Percentiles rank a stretch among this genome's conserved stretches.
Conservation (phyloP, 2,329 filamentous ascomycete genomes). For the Hymenoscyphus fraxineus region DNA sequence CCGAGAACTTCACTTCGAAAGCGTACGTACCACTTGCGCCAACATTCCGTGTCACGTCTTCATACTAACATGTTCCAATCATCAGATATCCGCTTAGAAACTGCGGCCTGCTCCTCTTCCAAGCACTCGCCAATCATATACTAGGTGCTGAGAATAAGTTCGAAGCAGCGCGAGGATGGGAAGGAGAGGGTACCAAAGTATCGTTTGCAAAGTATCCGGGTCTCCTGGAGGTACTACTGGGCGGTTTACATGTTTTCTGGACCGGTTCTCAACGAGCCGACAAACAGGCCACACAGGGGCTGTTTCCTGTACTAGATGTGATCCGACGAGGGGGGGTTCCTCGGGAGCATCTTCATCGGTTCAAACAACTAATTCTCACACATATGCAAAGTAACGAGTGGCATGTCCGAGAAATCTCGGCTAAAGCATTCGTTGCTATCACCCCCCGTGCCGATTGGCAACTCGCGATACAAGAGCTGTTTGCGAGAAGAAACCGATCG, state of each 20-base stretch:
- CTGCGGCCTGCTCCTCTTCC: slow-evolving; percentile 83
- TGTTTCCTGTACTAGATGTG: slow-evolving; percentile 81
- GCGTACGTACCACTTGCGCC: background rate
- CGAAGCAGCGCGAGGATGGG: slow-evolving; percentile 58
- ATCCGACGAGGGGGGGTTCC: slow-evolving; percentile 69
- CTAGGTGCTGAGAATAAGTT: slow-evolving; percentile 71
- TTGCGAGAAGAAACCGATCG: slow-evolving; percentile 30
- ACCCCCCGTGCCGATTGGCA: slow-evolving; percentile 49
- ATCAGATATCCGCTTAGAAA: slow-evolving; percentile 87
- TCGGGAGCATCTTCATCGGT: slow-evolving; percentile 47
- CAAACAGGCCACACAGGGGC: slow-evolving; percentile 56
- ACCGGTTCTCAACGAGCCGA: slow-evolving; percentile 49
- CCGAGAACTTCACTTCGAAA: slow-evolving; percentile 71
- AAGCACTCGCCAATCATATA: slow-evolving; percentile 76
- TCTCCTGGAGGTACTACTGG: slow-evolving; percentile 60
- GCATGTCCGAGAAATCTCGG: slow-evolving; percentile 79
- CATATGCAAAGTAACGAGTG: slow-evolving; percentile 69
- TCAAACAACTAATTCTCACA: slow-evolving; percentile 55
- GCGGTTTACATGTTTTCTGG: slow-evolving; percentile 17
- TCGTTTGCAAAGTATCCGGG: slow-evolving; percentile 67
- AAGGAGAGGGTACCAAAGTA: slow-evolving; percentile 60
- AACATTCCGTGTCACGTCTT: background rate
- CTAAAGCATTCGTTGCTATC: slow-evolving; percentile 65
- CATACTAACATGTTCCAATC: slow-evolving; percentile 9
- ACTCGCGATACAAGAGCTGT: slow-evolving; percentile 27